Percentiles rank a stretch among this genome's conserved stretches.
These are phyloP conservation scores for Epichloe typhina DNA, from an alignment of 2,329 filamentous ascomycete species.

Conservation along the genomic window DNA sequence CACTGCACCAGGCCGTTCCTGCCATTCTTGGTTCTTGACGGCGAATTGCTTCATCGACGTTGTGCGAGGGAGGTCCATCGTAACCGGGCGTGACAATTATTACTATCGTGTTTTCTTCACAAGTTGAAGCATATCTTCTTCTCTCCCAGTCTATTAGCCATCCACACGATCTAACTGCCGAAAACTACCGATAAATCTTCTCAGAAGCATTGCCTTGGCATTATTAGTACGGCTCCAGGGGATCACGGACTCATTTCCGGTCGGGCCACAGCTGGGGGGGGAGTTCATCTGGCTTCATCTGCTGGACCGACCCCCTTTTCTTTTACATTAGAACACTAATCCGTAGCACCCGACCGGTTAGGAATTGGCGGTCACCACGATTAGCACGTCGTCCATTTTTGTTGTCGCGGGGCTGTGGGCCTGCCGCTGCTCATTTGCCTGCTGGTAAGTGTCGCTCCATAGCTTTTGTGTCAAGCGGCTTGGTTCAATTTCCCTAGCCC, in stretches of 20 bases:
- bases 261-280: neutral
- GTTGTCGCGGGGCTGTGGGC: neutral
- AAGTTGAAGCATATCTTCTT: neutral
- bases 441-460: neutral
- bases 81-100: too few relatives aligned
- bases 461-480: neutral
- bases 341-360: neutral
- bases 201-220: neutral
- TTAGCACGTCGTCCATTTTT: neutral
- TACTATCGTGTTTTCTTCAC: too few relatives aligned
- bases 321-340: too few relatives aligned
- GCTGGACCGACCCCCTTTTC: neutral
- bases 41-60: too few relatives aligned
- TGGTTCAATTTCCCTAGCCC: neutral
- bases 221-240: neutral
- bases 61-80: too few relatives aligned
- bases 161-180: too few relatives aligned
- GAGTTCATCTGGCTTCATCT: too few relatives aligned
- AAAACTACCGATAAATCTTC: too few relatives aligned
- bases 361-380: conserved; percentile 2
- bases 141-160: too few relatives aligned
- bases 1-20: neutral
- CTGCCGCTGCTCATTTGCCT: neutral
- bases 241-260: conserved; percentile 4
- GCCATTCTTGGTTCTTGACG: neutral